Conservation (phyloP, 805 yeast species). For the Danielozyma ontarioensis region DNA sequence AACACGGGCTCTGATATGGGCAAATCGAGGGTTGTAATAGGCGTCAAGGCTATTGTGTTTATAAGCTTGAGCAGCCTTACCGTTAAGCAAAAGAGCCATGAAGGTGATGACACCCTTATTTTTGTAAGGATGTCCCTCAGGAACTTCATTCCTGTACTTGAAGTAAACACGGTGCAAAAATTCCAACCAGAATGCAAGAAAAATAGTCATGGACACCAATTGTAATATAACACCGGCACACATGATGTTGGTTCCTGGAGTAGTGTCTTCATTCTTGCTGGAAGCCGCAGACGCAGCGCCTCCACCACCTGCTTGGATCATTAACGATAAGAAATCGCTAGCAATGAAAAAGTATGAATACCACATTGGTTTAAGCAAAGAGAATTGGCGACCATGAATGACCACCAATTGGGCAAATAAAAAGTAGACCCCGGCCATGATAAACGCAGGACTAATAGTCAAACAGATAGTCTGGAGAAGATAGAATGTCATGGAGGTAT, state of each 20-base stretch:
- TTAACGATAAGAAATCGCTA: constrained; percentile 30
- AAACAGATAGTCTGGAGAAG: constrained; percentile 30
- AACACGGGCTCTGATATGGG: constrained; percentile 2
- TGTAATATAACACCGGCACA: constrained; percentile 36
- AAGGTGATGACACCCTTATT: constrained; percentile 20
- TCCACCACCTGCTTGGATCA: constrained; percentile 38
- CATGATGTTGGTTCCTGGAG: constrained; percentile 32
- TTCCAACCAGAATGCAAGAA: constrained; percentile 31
- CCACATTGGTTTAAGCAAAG: constrained; percentile 38
- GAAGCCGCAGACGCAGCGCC: constrained; percentile 27
- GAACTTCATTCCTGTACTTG: constrained; percentile 12
- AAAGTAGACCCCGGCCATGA: constrained; percentile 40
- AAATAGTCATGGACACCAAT: constrained; percentile 34
- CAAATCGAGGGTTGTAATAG: constrained; percentile 4
- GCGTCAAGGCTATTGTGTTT: constrained; percentile 3
- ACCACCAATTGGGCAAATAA: constrained; percentile 37
- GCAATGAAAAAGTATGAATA: constrained; percentile 38
- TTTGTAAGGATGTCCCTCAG: constrained; percentile 9
- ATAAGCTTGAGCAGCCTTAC: constrained; percentile 2
- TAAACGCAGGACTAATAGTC: constrained; percentile 38
- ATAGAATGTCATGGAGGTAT: constrained; percentile 14
- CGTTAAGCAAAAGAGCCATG: constrained; percentile 19
- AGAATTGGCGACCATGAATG: constrained; percentile 32
- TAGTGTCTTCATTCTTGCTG: constrained; percentile 13
- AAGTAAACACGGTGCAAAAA: constrained; percentile 29